A percentile compares a stretch with the other conserved stretches of the same genome.
phyloP scores from a whole-genome alignment of 306 rosid genomes.

The Coriaria nepalensis region DNA sequence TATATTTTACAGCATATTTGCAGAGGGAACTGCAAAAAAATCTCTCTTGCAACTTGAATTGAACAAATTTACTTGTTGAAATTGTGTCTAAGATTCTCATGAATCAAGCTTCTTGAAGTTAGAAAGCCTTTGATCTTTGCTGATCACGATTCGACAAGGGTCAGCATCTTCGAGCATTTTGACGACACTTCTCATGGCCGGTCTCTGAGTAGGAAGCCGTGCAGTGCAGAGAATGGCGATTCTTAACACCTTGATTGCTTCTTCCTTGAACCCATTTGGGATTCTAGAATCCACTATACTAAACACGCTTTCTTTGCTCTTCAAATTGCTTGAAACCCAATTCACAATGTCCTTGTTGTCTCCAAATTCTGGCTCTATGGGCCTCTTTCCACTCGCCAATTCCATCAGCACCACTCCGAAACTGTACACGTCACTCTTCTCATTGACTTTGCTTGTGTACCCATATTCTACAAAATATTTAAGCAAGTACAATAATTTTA shows the following conservation, averaged over 20 bases:
- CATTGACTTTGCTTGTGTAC: constrained; percentile 64
- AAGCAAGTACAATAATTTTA: no score
- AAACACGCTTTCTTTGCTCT: constrained; percentile 31
- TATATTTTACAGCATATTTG: neutral
- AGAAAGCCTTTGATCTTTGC: constrained; percentile 30
- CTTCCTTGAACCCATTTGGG: constrained; percentile 40
- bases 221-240: constrained; percentile 60
- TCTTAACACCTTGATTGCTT: constrained; percentile 51
- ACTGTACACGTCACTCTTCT: constrained; percentile 90
- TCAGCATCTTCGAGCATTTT: constrained; percentile 71
- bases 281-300: constrained; percentile 46
- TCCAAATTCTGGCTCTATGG: constrained; percentile 63
- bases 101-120: constrained; percentile 12
- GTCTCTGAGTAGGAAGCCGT: constrained; percentile 50
- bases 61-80: no score
- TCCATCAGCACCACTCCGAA: constrained; percentile 91
- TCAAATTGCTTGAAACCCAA: constrained; percentile 51
- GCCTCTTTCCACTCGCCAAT: constrained; percentile 66
- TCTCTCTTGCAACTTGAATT: no score
- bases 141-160: constrained; percentile 36
- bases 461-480: constrained; percentile 54
- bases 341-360: constrained; percentile 68
- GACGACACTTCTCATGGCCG: constrained; percentile 76
- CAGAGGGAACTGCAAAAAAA: no score
- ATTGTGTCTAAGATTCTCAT: neutral